Conservation (phyloP, 1,284 basidiomycete species). For the Ustilago hordei region DNA sequence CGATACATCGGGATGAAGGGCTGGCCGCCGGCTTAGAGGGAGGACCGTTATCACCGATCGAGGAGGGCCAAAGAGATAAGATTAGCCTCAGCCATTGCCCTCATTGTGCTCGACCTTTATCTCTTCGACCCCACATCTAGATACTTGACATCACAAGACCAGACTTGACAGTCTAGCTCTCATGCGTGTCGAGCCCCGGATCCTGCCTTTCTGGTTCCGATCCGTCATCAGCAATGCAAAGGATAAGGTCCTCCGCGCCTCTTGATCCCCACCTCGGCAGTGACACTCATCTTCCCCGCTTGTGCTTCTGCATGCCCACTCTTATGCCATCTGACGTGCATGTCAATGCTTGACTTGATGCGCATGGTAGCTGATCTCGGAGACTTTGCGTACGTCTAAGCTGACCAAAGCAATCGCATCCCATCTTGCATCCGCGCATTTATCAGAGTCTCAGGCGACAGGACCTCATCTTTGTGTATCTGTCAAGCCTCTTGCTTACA, state of each 20-base stretch:
- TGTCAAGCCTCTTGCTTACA: no score
- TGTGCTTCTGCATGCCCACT: neutral
- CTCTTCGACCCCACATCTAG: neutral
- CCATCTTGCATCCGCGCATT: neutral
- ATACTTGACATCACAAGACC: neutral
- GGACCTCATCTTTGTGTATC: neutral
- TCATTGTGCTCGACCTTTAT: neutral
- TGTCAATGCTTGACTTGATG: constrained; percentile 1
- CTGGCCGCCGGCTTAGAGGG: neutral
- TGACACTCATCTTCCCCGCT: neutral
- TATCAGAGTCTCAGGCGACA: neutral
- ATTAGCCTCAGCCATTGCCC: constrained; percentile 1
- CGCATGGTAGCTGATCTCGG: constrained; percentile 4
- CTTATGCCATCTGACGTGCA: neutral
- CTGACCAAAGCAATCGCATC: neutral
- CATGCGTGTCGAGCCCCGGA: neutral
- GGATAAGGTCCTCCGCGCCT: neutral
- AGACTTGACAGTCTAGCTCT: neutral
- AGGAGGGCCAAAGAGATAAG: constrained; percentile 5
- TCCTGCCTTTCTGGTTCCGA: neutral
- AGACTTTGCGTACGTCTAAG: constrained; percentile 15
- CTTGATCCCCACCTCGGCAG: neutral
- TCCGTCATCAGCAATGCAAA: neutral
- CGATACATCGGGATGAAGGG: neutral
- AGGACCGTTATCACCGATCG: neutral